Conservation (phyloP, 306 rosid genomes). For the Trifolium pratense region DNA sequence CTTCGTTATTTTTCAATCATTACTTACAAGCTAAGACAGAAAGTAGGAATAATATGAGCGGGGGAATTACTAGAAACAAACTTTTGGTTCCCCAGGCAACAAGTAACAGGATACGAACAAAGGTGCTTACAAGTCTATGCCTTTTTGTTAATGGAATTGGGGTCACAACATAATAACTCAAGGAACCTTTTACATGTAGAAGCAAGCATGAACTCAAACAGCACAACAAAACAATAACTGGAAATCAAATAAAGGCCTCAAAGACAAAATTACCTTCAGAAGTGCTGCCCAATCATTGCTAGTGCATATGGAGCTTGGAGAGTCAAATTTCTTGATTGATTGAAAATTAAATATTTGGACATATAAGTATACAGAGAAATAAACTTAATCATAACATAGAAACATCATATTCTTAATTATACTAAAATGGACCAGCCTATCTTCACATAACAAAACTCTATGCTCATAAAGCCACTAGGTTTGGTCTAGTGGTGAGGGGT, state of each 20-base stretch:
- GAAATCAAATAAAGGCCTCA: constrained; percentile 33
- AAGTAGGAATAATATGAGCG: constrained; percentile 7
- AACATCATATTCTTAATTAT: constrained; percentile 32
- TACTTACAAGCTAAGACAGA: constrained; percentile 29
- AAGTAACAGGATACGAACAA: constrained; percentile 2
- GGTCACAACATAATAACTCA: constrained; percentile 28
- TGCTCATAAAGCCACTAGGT: no score
- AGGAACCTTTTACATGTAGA: constrained; percentile 34
- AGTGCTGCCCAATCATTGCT: constrained; percentile 87
- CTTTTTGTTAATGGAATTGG: constrained; percentile 2
- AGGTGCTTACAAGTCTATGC: constrained; percentile 5
- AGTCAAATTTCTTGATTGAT: constrained; percentile 79
- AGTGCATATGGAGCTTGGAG: constrained; percentile 86
- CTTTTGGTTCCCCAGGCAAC: constrained; percentile 24
- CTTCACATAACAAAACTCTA: constrained; percentile 28
- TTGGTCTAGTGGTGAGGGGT: no score
- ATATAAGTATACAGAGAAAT: constrained; percentile 37
- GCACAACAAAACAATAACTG: constrained; percentile 20
- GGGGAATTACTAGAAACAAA: constrained; percentile 20
- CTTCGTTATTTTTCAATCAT: constrained; percentile 17
- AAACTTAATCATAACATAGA: constrained; percentile 30
- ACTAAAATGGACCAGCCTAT: constrained; percentile 34
- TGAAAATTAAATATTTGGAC: constrained; percentile 33
- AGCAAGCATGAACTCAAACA: constrained; percentile 23
- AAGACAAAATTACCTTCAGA: constrained; percentile 62